Evolutionary conservation across 495 filamentous ascomycete genomes (phyloP).

Genomic region (Hyphodiscus hymeniophilus): DNA sequence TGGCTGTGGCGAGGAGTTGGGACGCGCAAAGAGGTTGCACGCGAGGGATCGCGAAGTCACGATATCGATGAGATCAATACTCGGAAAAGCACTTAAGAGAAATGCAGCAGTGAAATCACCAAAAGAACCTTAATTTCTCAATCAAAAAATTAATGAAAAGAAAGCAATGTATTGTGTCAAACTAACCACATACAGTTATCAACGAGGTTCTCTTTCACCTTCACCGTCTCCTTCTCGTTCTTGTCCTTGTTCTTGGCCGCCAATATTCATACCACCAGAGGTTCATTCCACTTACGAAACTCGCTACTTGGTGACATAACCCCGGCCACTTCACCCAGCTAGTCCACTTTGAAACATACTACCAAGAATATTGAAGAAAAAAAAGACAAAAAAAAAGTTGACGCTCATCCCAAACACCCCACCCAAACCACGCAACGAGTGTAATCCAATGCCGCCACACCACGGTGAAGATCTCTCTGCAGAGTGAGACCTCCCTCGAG

Average conservation of each 20-base stretch:
- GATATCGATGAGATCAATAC: slow-evolving; percentile 4
- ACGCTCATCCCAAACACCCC: slow-evolving; percentile 16
- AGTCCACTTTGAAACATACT: background rate
- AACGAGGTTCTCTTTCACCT: too few species aligned
- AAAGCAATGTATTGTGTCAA: too few species aligned
- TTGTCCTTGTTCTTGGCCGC: too few species aligned
- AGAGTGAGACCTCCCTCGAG: slow-evolving; percentile 29
- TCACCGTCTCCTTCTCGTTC: too few species aligned
- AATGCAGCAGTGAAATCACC: too few species aligned
- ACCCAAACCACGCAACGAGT: slow-evolving; percentile 24
- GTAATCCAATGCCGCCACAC: slow-evolving; percentile 27
- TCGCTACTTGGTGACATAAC: too few species aligned
- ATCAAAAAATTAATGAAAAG: background rate
- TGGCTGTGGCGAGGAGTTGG: background rate
- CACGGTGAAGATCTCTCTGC: slow-evolving; percentile 27
- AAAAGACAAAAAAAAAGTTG: slow-evolving; percentile 20
- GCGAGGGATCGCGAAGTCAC: slow-evolving; percentile 20
- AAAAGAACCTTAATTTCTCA: too few species aligned
- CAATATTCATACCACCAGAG: too few species aligned
- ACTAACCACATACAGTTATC: too few species aligned
- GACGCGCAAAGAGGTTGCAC: slow-evolving; percentile 19
- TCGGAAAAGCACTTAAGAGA: background rate
- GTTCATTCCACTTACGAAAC: too few species aligned
- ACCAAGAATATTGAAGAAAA: slow-evolving; percentile 1
- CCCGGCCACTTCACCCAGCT: too few species aligned